Conservation (phyloP, 2,329 filamentous ascomycete species). For the Coniochaeta sp. region DNA sequence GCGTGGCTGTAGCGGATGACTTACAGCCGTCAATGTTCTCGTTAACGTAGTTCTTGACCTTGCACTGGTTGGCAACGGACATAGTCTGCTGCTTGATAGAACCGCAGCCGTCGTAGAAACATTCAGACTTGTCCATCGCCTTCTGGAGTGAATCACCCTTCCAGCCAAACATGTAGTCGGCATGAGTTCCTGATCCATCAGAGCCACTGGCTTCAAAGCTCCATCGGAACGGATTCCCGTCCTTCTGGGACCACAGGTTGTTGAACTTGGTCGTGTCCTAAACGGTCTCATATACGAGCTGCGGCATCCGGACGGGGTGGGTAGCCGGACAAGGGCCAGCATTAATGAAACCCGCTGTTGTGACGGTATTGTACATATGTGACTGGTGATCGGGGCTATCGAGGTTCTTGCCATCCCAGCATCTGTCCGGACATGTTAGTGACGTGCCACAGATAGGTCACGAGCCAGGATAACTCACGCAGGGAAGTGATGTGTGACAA, state of each 20-base stretch:
- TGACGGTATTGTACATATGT: constrained; percentile 12
- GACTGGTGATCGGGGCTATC: constrained; percentile 11
- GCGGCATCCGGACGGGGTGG: constrained; percentile 11
- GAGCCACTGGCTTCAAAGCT: constrained; percentile 8
- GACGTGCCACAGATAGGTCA: background rate
- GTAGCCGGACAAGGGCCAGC: constrained; percentile 7
- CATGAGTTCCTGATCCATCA: constrained; percentile 5
- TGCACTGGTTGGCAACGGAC: constrained; percentile 20
- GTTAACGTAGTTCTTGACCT: constrained; percentile 20
- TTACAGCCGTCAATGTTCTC: constrained; percentile 22
- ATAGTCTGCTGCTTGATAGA: constrained; percentile 23
- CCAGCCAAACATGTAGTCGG: constrained; percentile 8
- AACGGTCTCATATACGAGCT: constrained; percentile 10
- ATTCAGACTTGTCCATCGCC: constrained; percentile 18
- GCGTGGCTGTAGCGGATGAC: constrained; percentile 2
- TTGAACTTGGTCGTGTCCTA: constrained; percentile 12
- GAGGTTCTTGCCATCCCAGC: constrained; percentile 13
- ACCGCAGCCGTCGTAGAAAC: constrained; percentile 29
- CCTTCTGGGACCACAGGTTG: constrained; percentile 10
- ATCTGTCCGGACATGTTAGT: background rate
- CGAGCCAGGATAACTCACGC: constrained; percentile 5
- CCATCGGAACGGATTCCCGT: constrained; percentile 9
- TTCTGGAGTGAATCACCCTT: constrained; percentile 7
- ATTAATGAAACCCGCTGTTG: constrained; percentile 8
- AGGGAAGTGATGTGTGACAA: constrained; percentile 14